Percentiles rank a stretch among this genome's conserved stretches.
Conservation (phyloP, 306 rosid genomes). For the Citrullus colocynthis region DNA sequence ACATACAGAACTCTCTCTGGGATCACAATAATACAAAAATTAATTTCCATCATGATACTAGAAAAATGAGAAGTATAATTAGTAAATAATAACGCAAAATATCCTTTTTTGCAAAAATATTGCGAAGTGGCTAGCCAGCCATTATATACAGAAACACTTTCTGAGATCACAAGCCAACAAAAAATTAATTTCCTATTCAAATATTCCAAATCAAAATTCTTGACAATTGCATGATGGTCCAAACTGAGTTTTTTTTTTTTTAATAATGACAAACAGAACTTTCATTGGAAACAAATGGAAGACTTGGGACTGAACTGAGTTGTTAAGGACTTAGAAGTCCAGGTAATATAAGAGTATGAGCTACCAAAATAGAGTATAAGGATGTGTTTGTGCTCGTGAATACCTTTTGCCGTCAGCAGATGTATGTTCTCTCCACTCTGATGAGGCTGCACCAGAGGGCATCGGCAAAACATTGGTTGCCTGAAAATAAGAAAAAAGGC, state of each 20-base stretch:
- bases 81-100: conserved; percentile 1
- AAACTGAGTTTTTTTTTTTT: no score
- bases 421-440: conserved; percentile 82
- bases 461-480: conserved; percentile 25
- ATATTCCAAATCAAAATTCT: not conserved
- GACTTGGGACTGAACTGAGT: not conserved
- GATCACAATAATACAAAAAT: not conserved
- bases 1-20: not conserved
- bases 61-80: conserved; percentile 2
- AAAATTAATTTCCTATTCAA: not conserved
- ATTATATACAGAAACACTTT: not conserved
- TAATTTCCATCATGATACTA: not conserved
- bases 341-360: not conserved
- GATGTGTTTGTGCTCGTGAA: not conserved
- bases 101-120: not conserved
- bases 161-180: not conserved
- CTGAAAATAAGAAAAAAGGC: conserved; percentile 24
- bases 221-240: not conserved
- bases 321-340: not conserved
- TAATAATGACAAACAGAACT: not conserved
- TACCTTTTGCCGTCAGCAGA: conserved; percentile 84
- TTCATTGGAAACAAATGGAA: not conserved
- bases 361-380: not conserved
- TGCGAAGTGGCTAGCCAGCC: not conserved
- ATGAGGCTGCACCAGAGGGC: conserved; percentile 24